These are phyloP conservation scores for Drechslerella coelobrocha DNA, from an alignment of 2,329 filamentous ascomycete genomes.

Conservation along the genomic window DNA sequence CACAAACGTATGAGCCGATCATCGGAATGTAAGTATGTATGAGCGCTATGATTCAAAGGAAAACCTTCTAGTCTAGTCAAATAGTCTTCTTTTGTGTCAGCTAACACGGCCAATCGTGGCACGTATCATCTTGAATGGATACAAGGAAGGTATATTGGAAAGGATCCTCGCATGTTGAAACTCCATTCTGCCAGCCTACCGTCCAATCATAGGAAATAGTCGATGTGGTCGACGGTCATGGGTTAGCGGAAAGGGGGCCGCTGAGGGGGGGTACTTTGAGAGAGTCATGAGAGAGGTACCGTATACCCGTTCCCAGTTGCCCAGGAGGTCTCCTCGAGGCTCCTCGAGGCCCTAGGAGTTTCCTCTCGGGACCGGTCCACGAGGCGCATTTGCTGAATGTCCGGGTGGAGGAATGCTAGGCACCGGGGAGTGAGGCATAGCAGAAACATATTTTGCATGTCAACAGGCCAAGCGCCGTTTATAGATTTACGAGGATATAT, in stretches of 20 bases:
- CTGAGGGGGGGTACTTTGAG: constrained; percentile 14
- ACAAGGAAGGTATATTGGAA: constrained; percentile 13
- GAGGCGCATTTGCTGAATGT: background rate
- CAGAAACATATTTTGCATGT: background rate
- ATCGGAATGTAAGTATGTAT: background rate
- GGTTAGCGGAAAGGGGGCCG: constrained; percentile 14
- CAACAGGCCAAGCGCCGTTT: background rate
- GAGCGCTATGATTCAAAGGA: too few relatives aligned
- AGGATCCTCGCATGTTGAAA: constrained; percentile 47
- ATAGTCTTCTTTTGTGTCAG: constrained; percentile 1
- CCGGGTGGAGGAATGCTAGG: background rate
- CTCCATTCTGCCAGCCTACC: constrained; percentile 10
- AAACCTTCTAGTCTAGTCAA: too few relatives aligned
- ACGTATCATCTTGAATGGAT: background rate
- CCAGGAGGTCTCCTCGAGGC: background rate
- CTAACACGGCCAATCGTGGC: background rate
- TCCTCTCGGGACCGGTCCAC: background rate
- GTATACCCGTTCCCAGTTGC: background rate
- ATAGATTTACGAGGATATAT: background rate
- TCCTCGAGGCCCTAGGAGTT: background rate
- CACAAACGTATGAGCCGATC: background rate
- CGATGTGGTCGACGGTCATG: constrained; percentile 34
- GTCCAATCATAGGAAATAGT: constrained; percentile 32
- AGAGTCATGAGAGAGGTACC: constrained; percentile 31
- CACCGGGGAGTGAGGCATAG: background rate